A percentile compares a stretch with the other conserved stretches of the same genome.
Evolutionary conservation across 1,284 basidiomycete species (phyloP).

Genomic region (Polyporus tsugae): DNA sequence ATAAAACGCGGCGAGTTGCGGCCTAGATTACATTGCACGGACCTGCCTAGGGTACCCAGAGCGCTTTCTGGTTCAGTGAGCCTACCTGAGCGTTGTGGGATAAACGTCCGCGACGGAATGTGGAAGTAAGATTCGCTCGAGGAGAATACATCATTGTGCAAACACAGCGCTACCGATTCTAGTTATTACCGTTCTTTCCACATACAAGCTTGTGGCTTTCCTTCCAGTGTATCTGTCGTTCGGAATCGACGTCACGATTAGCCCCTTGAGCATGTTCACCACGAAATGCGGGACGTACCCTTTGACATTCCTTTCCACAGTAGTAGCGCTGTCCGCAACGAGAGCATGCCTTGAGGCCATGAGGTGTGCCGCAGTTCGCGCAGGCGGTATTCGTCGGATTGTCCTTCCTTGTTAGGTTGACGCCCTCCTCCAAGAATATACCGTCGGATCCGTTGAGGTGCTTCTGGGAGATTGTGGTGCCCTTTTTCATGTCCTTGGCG

Average conservation of each 20-base stretch:
- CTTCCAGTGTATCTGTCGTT: not conserved
- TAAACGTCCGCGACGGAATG: no score
- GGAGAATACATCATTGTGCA: not conserved
- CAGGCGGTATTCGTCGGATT: constrained; percentile 18
- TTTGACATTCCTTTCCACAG: constrained; percentile 15
- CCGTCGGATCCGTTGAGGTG: not conserved
- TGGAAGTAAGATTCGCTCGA: not conserved
- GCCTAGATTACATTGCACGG: no score
- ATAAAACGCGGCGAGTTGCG: no score
- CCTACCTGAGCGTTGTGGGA: no score
- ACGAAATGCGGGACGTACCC: constrained; percentile 1
- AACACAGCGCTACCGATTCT: not conserved
- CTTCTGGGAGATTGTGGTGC: constrained; percentile 16
- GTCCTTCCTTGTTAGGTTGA: constrained; percentile 10
- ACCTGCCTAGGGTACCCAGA: no score
- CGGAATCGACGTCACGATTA: not conserved
- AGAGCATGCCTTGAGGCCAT: constrained; percentile 18
- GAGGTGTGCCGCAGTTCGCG: constrained; percentile 18
- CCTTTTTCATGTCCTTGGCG: constrained; percentile 13
- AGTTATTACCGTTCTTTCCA: not conserved
- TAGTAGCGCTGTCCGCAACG: constrained; percentile 18
- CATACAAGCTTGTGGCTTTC: constrained; percentile 2
- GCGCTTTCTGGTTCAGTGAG: no score
- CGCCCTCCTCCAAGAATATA: constrained; percentile 15
- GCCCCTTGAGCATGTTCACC: not conserved